These are phyloP conservation scores for Omphalea diandra DNA, from an alignment of 441 rosid genomes.

Conservation along the genomic window DNA sequence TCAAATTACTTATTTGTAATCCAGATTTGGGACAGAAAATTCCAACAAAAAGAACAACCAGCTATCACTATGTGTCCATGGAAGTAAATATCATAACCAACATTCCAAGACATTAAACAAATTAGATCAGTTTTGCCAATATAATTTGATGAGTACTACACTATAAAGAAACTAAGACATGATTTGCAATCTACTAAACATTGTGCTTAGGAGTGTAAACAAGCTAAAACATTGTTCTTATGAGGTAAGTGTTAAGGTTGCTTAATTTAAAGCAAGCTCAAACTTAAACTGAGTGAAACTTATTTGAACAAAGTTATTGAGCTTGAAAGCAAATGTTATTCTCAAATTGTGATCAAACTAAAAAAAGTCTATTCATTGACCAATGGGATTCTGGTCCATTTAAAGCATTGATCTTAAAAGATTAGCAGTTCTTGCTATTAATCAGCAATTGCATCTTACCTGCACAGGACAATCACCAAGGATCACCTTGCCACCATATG, in stretches of 20 bases:
- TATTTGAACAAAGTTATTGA: neutral
- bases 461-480: conserved; percentile 93
- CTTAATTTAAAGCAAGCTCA: neutral
- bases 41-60: conserved; percentile 5
- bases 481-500: conserved; percentile 73
- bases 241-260: neutral
- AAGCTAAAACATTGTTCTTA: neutral
- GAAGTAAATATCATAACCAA: neutral
- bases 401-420: neutral
- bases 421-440: conserved; percentile 1
- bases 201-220: neutral
- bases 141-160: no score
- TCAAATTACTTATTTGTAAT: neutral
- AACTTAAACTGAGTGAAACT: neutral
- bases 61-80: neutral
- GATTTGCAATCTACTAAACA: neutral
- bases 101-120: neutral
- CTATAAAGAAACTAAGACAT: neutral
- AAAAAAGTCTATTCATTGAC: neutral
- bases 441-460: conserved; percentile 19
- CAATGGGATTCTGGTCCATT: neutral
- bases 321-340: neutral
- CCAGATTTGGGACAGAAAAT: neutral
- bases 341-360: neutral
- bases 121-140: no score